Evolutionary conservation across 1,284 basidiomycete species (phyloP).

Genomic region (Ceratobasidium theobromae): DNA sequence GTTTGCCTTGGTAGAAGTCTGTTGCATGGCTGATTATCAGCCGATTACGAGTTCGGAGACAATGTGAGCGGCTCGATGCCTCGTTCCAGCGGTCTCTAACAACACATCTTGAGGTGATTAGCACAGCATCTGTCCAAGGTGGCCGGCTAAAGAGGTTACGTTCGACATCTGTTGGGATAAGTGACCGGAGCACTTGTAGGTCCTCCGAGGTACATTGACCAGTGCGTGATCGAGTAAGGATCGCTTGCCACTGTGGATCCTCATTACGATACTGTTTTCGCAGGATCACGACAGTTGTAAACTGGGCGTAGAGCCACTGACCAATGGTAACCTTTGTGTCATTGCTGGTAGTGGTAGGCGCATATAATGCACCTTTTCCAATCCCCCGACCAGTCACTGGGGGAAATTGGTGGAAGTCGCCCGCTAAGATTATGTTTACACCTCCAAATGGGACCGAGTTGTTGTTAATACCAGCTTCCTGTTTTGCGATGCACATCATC

Average conservation of each 20-base stretch:
- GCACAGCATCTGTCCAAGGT: constrained; percentile 42
- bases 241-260: constrained; percentile 44
- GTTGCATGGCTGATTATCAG: too few relatives aligned
- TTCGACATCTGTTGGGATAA: too few relatives aligned
- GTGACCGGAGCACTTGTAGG: constrained; percentile 41
- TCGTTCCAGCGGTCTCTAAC: constrained; percentile 45
- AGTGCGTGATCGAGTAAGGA: constrained; percentile 43
- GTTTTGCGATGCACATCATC: constrained; percentile 28
- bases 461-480: background rate
- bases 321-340: constrained; percentile 39
- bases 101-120: constrained; percentile 45
- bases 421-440: constrained; percentile 35
- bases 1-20: too few relatives aligned
- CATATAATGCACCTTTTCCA: background rate
- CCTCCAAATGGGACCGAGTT: constrained; percentile 32
- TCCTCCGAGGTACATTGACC: constrained; percentile 40
- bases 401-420: constrained; percentile 37
- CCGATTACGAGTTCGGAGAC: constrained; percentile 15
- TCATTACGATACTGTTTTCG: constrained; percentile 42
- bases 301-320: constrained; percentile 44
- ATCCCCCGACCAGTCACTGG: constrained; percentile 27
- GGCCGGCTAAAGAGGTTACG: too few relatives aligned
- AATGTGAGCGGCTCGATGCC: constrained; percentile 37
- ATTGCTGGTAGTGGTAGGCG: constrained; percentile 13
- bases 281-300: constrained; percentile 45